These are phyloP conservation scores for Quercus engelmannii DNA, from an alignment of 306 rosid species.

Conservation along the genomic window DNA sequence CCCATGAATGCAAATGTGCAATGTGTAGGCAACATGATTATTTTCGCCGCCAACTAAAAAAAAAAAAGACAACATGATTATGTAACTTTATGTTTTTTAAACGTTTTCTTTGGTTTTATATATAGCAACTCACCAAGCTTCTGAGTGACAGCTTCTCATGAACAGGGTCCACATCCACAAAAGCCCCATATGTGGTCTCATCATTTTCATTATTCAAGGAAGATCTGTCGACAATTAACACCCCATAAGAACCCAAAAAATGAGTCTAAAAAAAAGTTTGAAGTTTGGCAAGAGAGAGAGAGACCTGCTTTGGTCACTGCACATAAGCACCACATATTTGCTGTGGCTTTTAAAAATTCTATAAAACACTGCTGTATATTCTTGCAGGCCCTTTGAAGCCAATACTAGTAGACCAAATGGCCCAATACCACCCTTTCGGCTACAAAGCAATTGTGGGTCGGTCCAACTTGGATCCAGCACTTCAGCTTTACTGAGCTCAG, in stretches of 20 bases:
- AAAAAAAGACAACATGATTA: no score
- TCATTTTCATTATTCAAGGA: constrained; percentile 59
- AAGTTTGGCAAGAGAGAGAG: not conserved
- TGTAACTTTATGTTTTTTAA: no score
- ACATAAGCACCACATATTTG: constrained; percentile 36
- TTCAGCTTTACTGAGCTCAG: constrained; percentile 40
- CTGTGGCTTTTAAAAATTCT: constrained; percentile 48
- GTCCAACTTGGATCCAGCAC: constrained; percentile 36
- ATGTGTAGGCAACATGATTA: no score
- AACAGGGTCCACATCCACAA: constrained; percentile 56
- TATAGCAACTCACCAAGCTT: constrained; percentile 58
- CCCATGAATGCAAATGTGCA: no score
- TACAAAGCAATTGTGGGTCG: constrained; percentile 55
- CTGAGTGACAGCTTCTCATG: constrained; percentile 55
- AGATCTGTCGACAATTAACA: constrained; percentile 36
- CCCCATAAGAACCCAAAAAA: not conserved
- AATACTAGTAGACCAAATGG: constrained; percentile 64
- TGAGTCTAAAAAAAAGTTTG: not conserved
- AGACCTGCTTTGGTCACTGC: constrained; percentile 85
- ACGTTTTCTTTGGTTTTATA: not conserved
- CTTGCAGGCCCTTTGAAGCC: constrained; percentile 60
- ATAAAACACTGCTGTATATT: constrained; percentile 65
- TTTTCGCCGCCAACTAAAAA: no score
- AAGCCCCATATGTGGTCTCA: constrained; percentile 56
- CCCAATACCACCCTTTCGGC: constrained; percentile 54